Evolutionary conservation across 1,284 basidiomycete genomes (phyloP).

Genomic region (Ceratobasidium sp.): DNA sequence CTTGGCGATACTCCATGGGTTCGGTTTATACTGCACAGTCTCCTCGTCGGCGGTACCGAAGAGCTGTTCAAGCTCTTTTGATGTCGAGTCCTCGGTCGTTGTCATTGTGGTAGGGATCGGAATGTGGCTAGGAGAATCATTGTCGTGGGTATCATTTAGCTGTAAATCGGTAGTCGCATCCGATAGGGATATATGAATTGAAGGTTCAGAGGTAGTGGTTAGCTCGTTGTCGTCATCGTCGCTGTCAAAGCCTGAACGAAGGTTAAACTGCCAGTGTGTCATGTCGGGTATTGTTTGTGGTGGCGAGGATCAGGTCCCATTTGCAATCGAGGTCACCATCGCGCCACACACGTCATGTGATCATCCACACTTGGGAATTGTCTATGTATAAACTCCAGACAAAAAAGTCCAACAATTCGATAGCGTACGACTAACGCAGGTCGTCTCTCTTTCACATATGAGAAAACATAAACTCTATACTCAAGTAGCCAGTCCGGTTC

Average conservation of each 20-base stretch:
- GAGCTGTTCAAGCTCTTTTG: conserved; percentile 15
- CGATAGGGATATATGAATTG: not conserved
- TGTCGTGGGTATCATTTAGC: not conserved
- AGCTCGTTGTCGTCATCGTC: conserved; percentile 14
- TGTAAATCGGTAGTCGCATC: not conserved
- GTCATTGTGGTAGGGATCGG: not conserved
- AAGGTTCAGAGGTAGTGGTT: too few relatives aligned
- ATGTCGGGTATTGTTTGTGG: conserved; percentile 27
- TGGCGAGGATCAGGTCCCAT: not conserved
- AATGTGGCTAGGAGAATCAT: not conserved
- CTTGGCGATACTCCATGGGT: conserved; percentile 42
- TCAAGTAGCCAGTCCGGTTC: conserved; percentile 13
- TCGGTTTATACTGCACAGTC: conserved; percentile 26
- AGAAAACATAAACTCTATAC: not conserved
- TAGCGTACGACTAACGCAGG: not conserved
- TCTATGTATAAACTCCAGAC: too few relatives aligned
- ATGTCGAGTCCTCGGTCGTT: not conserved
- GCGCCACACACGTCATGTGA: not conserved
- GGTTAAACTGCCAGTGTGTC: conserved; percentile 34
- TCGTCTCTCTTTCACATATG: not conserved
- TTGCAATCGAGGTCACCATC: not conserved
- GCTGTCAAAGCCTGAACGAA: conserved; percentile 30
- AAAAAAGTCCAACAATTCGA: not conserved
- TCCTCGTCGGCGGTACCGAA: conserved; percentile 25
- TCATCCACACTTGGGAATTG: too few relatives aligned